A percentile compares a stretch with the other conserved stretches of the same genome.
Evolutionary conservation across 768 basidiomycete species (phyloP).

Genomic region (Suillus weaverae): DNA sequence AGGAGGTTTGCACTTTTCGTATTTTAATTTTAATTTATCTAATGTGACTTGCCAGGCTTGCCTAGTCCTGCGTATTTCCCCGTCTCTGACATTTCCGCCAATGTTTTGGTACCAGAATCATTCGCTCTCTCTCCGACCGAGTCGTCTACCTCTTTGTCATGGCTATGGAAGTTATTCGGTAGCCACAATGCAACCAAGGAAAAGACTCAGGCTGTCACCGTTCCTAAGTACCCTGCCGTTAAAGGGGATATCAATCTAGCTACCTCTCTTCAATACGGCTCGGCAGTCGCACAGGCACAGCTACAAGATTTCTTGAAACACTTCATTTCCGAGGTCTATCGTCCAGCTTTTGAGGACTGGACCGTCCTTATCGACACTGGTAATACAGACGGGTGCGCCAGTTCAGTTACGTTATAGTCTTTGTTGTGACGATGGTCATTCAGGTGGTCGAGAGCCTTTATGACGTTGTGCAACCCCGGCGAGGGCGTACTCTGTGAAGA

Average conservation of each 20-base stretch:
- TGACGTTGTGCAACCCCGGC: constrained; percentile 66
- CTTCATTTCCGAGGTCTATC: constrained; percentile 39
- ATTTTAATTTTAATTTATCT: constrained; percentile 4
- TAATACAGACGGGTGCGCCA: constrained; percentile 62
- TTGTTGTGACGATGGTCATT: constrained; percentile 12
- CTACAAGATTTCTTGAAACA: constrained; percentile 39
- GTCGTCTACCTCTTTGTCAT: constrained; percentile 41
- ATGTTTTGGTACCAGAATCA: constrained; percentile 50
- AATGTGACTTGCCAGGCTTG: constrained; percentile 43
- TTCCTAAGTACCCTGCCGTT: constrained; percentile 60
- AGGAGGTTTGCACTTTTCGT: constrained; percentile 50
- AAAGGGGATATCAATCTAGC: constrained; percentile 58
- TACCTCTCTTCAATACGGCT: constrained; percentile 68
- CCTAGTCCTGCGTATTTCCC: constrained; percentile 73
- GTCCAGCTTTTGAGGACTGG: constrained; percentile 63
- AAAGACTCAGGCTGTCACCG: constrained; percentile 46
- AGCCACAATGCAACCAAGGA: constrained; percentile 33
- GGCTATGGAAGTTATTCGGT: constrained; percentile 60
- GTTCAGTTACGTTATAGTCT: constrained; percentile 10
- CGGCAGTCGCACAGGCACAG: constrained; percentile 14
- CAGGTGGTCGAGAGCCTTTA: constrained; percentile 53
- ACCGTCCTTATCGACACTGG: constrained; percentile 58
- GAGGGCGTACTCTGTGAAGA: constrained; percentile 60
- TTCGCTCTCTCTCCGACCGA: constrained; percentile 39
- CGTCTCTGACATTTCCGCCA: constrained; percentile 58